phyloP scores from a whole-genome alignment of 2,329 filamentous ascomycete genomes.

The Penicillium sp. region DNA sequence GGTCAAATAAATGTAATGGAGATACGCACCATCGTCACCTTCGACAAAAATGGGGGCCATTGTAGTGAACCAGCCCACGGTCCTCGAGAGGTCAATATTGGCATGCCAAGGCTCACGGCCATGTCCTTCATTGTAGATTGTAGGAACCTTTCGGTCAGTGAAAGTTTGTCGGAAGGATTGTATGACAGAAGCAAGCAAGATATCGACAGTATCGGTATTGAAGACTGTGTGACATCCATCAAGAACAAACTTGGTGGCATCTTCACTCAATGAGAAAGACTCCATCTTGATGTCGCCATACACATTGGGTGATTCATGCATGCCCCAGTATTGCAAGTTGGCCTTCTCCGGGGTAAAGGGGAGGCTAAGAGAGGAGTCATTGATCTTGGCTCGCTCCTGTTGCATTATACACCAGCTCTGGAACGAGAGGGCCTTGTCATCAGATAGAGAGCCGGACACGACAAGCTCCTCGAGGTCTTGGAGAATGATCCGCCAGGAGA shows the following conservation, averaged over 20 bases:
- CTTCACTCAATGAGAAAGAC: constrained; percentile 33
- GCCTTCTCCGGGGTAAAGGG: constrained; percentile 32
- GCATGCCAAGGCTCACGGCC: constrained; percentile 48
- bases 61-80: constrained; percentile 53
- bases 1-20: neutral
- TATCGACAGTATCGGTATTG: constrained; percentile 38
- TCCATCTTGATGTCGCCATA: constrained; percentile 38
- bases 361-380: constrained; percentile 14
- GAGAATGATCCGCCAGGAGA: constrained; percentile 37
- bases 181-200: constrained; percentile 38
- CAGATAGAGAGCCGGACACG: constrained; percentile 31
- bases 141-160: constrained; percentile 41
- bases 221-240: constrained; percentile 33
- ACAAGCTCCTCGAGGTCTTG: constrained; percentile 38
- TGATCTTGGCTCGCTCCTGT: constrained; percentile 24
- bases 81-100: constrained; percentile 47
- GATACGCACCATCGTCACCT: constrained; percentile 24
- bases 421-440: constrained; percentile 38
- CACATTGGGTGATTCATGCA: constrained; percentile 30
- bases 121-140: constrained; percentile 52
- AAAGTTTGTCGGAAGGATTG: constrained; percentile 48
- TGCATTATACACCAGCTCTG: constrained; percentile 40
- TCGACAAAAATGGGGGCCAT: constrained; percentile 43
- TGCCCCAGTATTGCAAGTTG: constrained; percentile 39
- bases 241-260: constrained; percentile 32